Evolutionary conservation across 257 asterid genomes (phyloP).

Genomic region (Misopates orontium): DNA sequence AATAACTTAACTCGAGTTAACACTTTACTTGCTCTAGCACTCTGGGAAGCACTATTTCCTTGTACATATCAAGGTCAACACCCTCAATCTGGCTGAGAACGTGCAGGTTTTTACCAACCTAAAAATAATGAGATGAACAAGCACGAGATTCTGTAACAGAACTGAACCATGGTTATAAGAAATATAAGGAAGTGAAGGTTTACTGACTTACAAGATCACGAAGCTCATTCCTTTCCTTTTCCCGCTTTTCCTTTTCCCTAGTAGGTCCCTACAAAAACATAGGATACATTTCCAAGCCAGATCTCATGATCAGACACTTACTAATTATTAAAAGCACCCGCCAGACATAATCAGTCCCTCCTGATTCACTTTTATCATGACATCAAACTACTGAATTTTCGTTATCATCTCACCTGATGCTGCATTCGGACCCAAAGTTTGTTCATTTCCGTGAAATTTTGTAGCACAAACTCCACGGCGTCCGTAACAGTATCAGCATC

Average conservation of each 20-base stretch:
- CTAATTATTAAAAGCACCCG: slow-evolving; percentile 39
- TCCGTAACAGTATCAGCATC: slow-evolving; percentile 89
- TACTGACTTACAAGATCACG: slow-evolving; percentile 95
- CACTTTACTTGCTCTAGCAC: slow-evolving; percentile 85
- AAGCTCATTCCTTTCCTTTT: slow-evolving; percentile 96
- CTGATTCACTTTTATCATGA: slow-evolving; percentile 40
- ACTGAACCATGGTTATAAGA: slow-evolving; percentile 27
- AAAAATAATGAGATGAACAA: slow-evolving; percentile 35
- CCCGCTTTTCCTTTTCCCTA: slow-evolving; percentile 93
- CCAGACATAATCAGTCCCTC: slow-evolving; percentile 45
- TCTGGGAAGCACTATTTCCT: slow-evolving; percentile 89
- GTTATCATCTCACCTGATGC: slow-evolving; percentile 79
- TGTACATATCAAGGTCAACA: slow-evolving; percentile 95
- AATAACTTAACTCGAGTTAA: slow-evolving; percentile 24
- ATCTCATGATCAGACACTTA: slow-evolving; percentile 47
- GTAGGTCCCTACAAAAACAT: slow-evolving; percentile 89
- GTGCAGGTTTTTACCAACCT: slow-evolving; percentile 99
- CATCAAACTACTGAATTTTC: slow-evolving; percentile 33
- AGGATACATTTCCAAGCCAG: slow-evolving; percentile 45
- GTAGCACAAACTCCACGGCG: slow-evolving; percentile 97
- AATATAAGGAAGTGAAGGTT: slow-evolving; percentile 18
- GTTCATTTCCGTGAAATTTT: slow-evolving; percentile 99
- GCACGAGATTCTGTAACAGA: slow-evolving; percentile 33
- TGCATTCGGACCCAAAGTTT: slow-evolving; percentile 99
- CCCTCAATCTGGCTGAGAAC: slow-evolving; percentile 99